Evolutionary conservation across 2,329 filamentous ascomycete genomes (phyloP), one percentile per base, ranked within the genome.

Genomic region (Arachnopeziza araneosa): DNA sequence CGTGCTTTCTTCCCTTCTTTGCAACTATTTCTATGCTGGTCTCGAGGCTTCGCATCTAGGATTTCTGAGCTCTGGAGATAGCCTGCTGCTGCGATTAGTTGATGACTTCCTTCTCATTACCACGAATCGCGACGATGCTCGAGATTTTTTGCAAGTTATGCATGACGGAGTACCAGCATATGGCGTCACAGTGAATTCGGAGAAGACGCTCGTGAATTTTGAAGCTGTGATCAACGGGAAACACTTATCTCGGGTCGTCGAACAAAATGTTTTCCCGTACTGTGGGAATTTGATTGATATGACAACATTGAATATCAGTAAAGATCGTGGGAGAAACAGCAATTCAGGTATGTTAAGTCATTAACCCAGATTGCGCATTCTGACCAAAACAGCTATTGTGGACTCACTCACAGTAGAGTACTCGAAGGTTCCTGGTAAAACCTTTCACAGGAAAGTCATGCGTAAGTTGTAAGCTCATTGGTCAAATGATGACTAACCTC

Each of bases 21-120:
- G 95, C 79, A 98, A 92, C 75, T 93, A 96, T 75, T 97, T 98
- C 74, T 99, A 99, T 71, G 93, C 90, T 6, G 86, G 95, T 63
- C 82, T 98, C 1, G 95, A 99, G 73, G 75, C 75, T 7, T 79
- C 85, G 24, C 77, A 87, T 17, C 78, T 98, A 1, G 71, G 70
- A 0, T 98, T 97, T 70, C 75, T 95, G 1, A 67, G 78, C 19
- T 69, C 75, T 0, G 71, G 75, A 5, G 77, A 87, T 36, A 87
- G 83, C 54, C 74, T 97, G 2, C 78, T 99, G 8, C 74, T 98
- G 56, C 83, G 95, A 19, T 80, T 97, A 10, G 90, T 96, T 50
- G 95, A 99, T 67, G 95, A 99, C 69, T 99, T 98, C 67, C 78
- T 98, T 4, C 83, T 99, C 52, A 87, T 99, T 68, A 96, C 90